These are phyloP conservation scores for Malus hybrid DNA, from an alignment of 331 rosid species.

Conservation along the genomic window DNA sequence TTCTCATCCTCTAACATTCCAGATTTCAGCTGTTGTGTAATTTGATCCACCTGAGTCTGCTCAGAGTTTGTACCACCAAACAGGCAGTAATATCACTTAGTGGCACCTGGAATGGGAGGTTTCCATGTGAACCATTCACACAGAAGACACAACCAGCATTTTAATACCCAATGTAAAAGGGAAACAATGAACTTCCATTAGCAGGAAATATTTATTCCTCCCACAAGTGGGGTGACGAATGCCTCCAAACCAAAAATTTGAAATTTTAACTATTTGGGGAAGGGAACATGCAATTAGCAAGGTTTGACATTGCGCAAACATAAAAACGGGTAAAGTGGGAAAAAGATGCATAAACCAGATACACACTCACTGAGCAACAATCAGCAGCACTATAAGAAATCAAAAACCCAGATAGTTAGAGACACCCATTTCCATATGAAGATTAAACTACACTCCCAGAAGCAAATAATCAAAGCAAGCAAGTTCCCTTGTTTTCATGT, in stretches of 20 bases:
- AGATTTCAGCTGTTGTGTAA: conserved; percentile 53
- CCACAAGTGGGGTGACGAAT: conserved; percentile 14
- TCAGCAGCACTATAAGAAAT: too few relatives aligned
- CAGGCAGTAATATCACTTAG: conserved; percentile 52
- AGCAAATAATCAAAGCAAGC: too few relatives aligned
- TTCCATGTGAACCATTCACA: conserved; percentile 37
- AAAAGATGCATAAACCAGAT: background rate
- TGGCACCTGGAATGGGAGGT: conserved; percentile 40
- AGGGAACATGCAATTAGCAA: background rate
- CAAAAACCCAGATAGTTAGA: too few relatives aligned
- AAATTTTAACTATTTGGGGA: background rate
- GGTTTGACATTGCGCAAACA: background rate
- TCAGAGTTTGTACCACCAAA: conserved; percentile 50
- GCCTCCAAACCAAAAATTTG: background rate
- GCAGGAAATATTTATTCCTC: conserved; percentile 18
- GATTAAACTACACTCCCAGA: too few relatives aligned
- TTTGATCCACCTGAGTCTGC: conserved; percentile 91
- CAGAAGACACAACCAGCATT: conserved; percentile 26
- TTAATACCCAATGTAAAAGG: conserved; percentile 26
- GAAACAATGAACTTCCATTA: conserved; percentile 22
- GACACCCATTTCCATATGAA: too few relatives aligned
- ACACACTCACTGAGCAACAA: too few relatives aligned
- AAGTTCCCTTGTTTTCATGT: too few relatives aligned
- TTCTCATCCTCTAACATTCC: too few relatives aligned
- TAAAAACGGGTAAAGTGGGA: background rate